Evolutionary conservation across 1,139 yeast genomes (phyloP), one percentile per base, ranked within the genome.

Genomic region (Yamadazyma mexicana): DNA sequence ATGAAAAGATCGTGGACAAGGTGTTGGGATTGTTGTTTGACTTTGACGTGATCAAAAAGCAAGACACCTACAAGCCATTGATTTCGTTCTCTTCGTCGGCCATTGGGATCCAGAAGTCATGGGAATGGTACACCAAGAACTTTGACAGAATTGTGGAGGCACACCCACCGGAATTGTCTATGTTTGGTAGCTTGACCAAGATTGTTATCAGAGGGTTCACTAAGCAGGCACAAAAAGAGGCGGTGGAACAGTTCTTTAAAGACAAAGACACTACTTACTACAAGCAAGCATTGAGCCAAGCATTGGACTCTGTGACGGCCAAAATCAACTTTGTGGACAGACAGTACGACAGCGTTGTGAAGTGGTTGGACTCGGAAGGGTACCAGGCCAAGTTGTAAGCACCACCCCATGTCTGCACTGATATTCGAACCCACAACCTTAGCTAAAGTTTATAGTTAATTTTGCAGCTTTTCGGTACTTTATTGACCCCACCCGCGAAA

Each of bases 21-120:
- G 81, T 88, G 11, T 68, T 85, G 38, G 73, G 64, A 3, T 70
- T 77, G 54, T 62, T 87, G 47, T 73, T 87, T 46, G 82, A 86
- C 56, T 82, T 88, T 26, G 78, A 83, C 26, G 69, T 81, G 28
- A 73, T 89, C 49, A 83, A 86, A 56, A 69, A 79, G 23, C 98
- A 91, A 69, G 98, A 91, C 62, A 77, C 87, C 42, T 82, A 81
- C 59, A 76, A 83, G 46, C 89, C 95, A 51, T 72, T 91, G 76
- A 77, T 69, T 46, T 89, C 94, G 30, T 67, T 87, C 64, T 71
- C 84, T 54, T 56, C 77, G 14, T 81, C 80, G 54, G 70, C 66
- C 42, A 72, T 68, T 33, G 95, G 96, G 65, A 70, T 79, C 46
- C 73, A 74, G 49, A 76, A 79, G 15, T 64, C 83, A 49, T 91